A percentile compares a stretch with the other conserved stretches of the same genome.
Conservation (phyloP, 2,329 filamentous ascomycete species). For the Metarhizium brunneum region DNA sequence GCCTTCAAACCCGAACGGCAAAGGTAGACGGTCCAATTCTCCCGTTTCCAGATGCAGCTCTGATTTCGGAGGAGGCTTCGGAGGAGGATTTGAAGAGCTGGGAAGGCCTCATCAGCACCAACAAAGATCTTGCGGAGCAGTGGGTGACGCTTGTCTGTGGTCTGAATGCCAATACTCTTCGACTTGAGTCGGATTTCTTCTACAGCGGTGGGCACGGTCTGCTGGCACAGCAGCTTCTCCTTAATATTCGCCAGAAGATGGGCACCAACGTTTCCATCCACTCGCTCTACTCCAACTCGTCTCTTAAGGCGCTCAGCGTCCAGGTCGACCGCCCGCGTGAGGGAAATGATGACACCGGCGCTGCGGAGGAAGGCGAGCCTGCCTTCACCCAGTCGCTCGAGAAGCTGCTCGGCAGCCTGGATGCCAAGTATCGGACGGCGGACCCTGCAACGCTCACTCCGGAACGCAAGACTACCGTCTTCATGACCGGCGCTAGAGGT, state of each 20-base stretch:
- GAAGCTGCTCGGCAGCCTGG: slow-evolving; percentile 39
- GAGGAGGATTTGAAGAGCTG: slow-evolving; percentile 41
- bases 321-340: slow-evolving; percentile 21
- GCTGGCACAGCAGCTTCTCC: slow-evolving; percentile 66
- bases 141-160: slow-evolving; percentile 65
- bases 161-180: slow-evolving; percentile 57
- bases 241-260: slow-evolving; percentile 35
- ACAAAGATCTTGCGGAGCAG: slow-evolving; percentile 39
- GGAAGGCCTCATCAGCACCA: slow-evolving; percentile 26
- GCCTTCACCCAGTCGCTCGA: slow-evolving; percentile 44
- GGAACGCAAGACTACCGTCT: slow-evolving; percentile 44
- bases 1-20: slow-evolving; percentile 68
- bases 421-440: slow-evolving; percentile 24
- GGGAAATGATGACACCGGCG: slow-evolving; percentile 8
- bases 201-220: slow-evolving; percentile 29
- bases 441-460: slow-evolving; percentile 24
- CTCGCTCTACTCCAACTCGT: slow-evolving; percentile 21
- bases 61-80: slow-evolving; percentile 41
- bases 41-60: slow-evolving; percentile 59
- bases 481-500: slow-evolving; percentile 71
- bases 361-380: slow-evolving; percentile 33
- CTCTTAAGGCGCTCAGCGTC: slow-evolving; percentile 13
- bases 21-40: slow-evolving; percentile 72
- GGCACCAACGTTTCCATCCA: slow-evolving; percentile 22
- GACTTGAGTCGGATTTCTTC: slow-evolving; percentile 21